Evolutionary conservation across 257 asterid species (phyloP), one percentile per base, ranked within the genome.

Genomic region (Jasminum sambac): DNA sequence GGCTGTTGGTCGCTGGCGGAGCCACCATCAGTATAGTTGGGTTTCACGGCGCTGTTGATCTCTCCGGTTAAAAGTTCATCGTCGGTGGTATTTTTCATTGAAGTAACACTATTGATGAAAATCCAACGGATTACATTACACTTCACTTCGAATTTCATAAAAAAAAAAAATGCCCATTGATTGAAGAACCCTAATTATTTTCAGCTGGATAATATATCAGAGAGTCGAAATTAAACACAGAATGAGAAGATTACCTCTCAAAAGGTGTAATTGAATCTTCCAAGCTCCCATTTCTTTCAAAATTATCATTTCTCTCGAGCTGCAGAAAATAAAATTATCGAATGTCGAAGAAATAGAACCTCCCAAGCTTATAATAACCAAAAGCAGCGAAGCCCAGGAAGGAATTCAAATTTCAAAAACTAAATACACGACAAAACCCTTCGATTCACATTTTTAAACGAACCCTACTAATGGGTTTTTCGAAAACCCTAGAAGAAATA

Each of bases 401-500:
- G 30, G 19, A 74, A 81, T 79, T 69, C 57, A 55, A 76, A 26
- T 59, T 37, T 12, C 40, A 0, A 39, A 67, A 63, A 19, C 63
- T 0, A 60, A 69, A 77, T 50, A 81, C 72, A 63, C 46, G 52
- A 70, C 30, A 66, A 2, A 65, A 78, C 72, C 75, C 46, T 41
- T 42, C 63, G 73, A 88, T 81, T 84, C 25, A 34, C 23, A 10
- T 62, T 67, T 69, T 36, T 57, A 12, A 65, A 9, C 44, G 82
- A 86, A 83, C 90, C 96, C 90, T 82, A 82, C 62, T 9, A 76
- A 72, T 26, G 78, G 80, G 71, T 58, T 67, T 34, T 59, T 21
- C 61, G 69, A 68, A 82, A 87, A 89, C 89, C 96, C 93, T 86
- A 88, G 80, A 74, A 79, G 60, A 75, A 74, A 14, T 30, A 39